Evolutionary conservation across 305 asterid genomes (phyloP).

Genomic region (Ilex paraguariensis): DNA sequence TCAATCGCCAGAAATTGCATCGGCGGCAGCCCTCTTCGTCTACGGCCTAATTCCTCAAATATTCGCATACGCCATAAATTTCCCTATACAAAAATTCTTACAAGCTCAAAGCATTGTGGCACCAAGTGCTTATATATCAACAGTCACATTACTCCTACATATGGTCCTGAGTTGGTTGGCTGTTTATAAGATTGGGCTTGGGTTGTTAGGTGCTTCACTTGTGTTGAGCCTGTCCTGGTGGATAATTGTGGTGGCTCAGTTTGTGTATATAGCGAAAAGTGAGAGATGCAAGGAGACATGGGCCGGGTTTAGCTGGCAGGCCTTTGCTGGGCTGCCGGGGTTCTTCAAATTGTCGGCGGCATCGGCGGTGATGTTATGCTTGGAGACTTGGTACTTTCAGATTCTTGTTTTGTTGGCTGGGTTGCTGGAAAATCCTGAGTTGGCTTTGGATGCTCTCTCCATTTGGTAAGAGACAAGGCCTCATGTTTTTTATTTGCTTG

Average conservation of each 20-base stretch:
- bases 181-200: conserved; percentile 1
- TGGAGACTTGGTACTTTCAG: conserved; percentile 8
- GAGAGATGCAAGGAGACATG: conserved; percentile 2
- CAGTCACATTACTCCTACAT: neutral
- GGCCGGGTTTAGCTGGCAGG: neutral
- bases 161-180: neutral
- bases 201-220: conserved; percentile 2
- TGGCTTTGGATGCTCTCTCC: conserved; percentile 10
- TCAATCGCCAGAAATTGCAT: neutral
- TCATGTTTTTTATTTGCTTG: too few species aligned
- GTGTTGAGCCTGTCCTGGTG: conserved; percentile 4
- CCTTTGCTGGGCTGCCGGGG: conserved; percentile 3
- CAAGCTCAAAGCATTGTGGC: conserved; percentile 9
- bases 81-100: conserved; percentile 4
- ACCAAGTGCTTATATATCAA: conserved; percentile 7
- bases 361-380: neutral
- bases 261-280: conserved; percentile 8
- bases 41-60: conserved; percentile 8
- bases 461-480: neutral
- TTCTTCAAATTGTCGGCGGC: conserved; percentile 3
- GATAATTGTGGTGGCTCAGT: conserved; percentile 4
- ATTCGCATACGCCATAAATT: conserved; percentile 1
- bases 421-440: conserved; percentile 6
- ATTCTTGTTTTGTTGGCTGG: conserved; percentile 7
- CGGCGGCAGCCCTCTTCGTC: conserved; percentile 2